Evolutionary conservation across 2,329 filamentous ascomycete genomes (phyloP), one percentile per base, ranked within the genome.

Genomic region (Alternaria burnsii): DNA sequence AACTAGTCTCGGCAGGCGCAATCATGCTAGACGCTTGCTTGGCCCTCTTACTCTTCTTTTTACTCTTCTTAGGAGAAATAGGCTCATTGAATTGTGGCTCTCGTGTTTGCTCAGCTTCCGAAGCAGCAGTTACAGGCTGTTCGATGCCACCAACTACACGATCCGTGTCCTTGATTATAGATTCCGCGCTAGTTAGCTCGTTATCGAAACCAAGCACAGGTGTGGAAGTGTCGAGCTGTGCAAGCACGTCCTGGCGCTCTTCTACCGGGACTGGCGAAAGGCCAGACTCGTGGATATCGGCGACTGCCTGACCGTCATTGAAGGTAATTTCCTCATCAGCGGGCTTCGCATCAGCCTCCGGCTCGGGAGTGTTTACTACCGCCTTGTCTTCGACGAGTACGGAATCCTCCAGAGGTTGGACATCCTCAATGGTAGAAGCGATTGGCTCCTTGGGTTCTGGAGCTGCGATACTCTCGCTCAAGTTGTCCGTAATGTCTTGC

Each of bases 41-140:
- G 14, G 48, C 54, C 58, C 76, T 76, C 62, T 75, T 76, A n/a
- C 50, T 67, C 52, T 76, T 76, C 60, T 77, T 76, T 34, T 70
- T 70, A 53, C 63, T 59, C 40, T 65, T 67, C 51, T 63, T 69
- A 9, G 60, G 55, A 24, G 56, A 41, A 22, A 18, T 61, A 3
- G 48, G 53, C 43, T 62, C 50, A 5, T 57, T 43, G 10, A 53
- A n/a, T 5, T 32, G 22, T n/a, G 50, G 34, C 16, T 51, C 52
- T 20, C 54, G 52, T 7, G 40, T 5, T n/a, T 50, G 42, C n/a
- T 40, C 26, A 16, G 26, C 5, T n/a, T 48, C 41, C 2, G 52
- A 42, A 6, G 40, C 32, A 30, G n/a, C 34, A 16, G 48, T 24
- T 14, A 22, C 4, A 7, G 54, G 28, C 36, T 56, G 48, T 16